Evolutionary conservation across 1,284 basidiomycete genomes (phyloP).

Genomic region (Cystobasidiaceae sp.): DNA sequence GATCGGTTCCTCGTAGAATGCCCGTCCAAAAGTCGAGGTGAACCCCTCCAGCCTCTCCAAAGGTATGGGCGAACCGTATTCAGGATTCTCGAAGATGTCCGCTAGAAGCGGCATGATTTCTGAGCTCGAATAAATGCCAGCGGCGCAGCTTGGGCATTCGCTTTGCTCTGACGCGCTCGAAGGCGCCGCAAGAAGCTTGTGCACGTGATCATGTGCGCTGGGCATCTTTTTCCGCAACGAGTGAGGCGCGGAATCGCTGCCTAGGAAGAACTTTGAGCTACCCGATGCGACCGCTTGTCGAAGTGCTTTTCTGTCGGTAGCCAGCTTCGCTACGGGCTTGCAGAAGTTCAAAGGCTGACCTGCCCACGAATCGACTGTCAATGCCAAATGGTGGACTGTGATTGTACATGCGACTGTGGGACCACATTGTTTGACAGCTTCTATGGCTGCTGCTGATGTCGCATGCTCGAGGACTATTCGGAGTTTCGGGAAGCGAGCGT

Average conservation of each 20-base stretch:
- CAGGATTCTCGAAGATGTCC: conserved; percentile 69
- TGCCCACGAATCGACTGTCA: conserved; percentile 96
- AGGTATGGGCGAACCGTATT: conserved; percentile 56
- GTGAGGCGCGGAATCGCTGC: conserved; percentile 96
- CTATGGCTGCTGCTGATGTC: conserved; percentile 93
- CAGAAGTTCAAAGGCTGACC: conserved; percentile 95
- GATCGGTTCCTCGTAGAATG: conserved; percentile 62
- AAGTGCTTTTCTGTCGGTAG: conserved; percentile 81
- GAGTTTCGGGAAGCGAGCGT: conserved; percentile 78
- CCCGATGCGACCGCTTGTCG: conserved; percentile 72
- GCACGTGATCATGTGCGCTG: conserved; percentile 51
- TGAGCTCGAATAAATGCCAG: conserved; percentile 87
- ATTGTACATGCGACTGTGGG: conserved; percentile 92
- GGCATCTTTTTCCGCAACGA: conserved; percentile 72
- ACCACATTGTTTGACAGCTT: conserved; percentile 76
- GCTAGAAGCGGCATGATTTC: conserved; percentile 82
- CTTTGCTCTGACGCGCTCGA: conserved; percentile 40
- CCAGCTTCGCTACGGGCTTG: conserved; percentile 97
- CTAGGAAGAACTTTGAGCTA: conserved; percentile 94
- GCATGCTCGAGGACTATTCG: conserved; percentile 98
- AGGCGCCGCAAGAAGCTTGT: conserved; percentile 4
- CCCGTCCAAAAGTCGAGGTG: conserved; percentile 67
- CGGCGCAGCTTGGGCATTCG: conserved; percentile 63
- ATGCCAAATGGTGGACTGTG: conserved; percentile 89
- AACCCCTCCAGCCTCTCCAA: conserved; percentile 73